Conservation (phyloP, 2,329 filamentous ascomycete genomes). For the Graphilbum sp. region DNA sequence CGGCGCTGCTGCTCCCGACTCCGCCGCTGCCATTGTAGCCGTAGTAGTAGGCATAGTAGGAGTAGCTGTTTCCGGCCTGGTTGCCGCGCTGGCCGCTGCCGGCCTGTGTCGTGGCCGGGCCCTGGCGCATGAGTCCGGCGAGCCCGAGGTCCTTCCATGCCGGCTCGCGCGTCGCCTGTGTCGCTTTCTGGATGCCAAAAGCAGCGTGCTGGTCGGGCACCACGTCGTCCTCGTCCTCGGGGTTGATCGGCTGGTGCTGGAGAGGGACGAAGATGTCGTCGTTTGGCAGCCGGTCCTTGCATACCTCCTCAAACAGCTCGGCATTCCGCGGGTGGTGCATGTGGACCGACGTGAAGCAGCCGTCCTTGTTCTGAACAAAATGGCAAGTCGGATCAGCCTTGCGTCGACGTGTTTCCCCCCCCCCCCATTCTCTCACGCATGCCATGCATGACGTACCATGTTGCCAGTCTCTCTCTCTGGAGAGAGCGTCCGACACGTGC, state of each 20-base stretch:
- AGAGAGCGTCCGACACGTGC: too few species aligned
- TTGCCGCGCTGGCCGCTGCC: too few species aligned
- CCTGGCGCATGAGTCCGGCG: constrained; percentile 51
- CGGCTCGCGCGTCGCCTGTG: constrained; percentile 52
- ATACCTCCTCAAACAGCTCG: constrained; percentile 65
- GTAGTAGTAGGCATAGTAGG: constrained; percentile 12
- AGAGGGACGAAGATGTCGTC: constrained; percentile 74
- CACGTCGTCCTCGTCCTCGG: constrained; percentile 77
- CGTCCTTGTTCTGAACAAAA: constrained; percentile 49
- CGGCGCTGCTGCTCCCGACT: neutral
- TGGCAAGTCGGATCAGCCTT: neutral
- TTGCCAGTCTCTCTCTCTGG: too few species aligned
- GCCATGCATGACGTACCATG: too few species aligned
- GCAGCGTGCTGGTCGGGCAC: constrained; percentile 79
- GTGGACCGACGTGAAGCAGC: constrained; percentile 58
- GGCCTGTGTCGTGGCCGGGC: constrained; percentile 21
- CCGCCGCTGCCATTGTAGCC: constrained; percentile 10
- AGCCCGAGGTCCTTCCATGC: constrained; percentile 69
- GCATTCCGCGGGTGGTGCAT: constrained; percentile 56
- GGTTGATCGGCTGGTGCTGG: constrained; percentile 67
- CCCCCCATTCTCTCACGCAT: too few species aligned
- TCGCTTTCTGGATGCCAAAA: constrained; percentile 71
- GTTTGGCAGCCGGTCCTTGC: constrained; percentile 50
- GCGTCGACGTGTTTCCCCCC: too few species aligned
- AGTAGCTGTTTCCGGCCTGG: constrained; percentile 19